Conservation (phyloP, 805 yeast species). For the Candida nanaspora region DNA sequence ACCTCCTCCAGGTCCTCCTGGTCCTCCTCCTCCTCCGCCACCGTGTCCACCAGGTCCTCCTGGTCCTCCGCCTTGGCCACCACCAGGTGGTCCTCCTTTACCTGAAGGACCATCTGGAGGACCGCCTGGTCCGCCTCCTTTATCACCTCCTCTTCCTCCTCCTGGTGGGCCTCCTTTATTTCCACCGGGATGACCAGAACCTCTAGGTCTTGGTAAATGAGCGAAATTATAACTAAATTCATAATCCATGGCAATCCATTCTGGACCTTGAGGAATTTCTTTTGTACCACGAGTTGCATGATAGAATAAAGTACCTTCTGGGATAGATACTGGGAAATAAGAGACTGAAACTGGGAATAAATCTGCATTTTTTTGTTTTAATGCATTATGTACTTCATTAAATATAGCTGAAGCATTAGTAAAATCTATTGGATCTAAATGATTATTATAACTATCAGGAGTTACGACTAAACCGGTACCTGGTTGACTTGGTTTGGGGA, state of each 20-base stretch:
- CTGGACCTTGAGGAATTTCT: slow-evolving; percentile 21
- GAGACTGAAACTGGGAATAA: slow-evolving; percentile 50
- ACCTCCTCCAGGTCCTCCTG: slow-evolving; percentile 4
- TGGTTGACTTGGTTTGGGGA: too few relatives aligned
- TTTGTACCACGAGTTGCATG: slow-evolving; percentile 35
- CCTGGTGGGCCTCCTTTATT: slow-evolving; percentile 1
- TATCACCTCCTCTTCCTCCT: slow-evolving; percentile 5
- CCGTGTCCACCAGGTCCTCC: slow-evolving; percentile 1
- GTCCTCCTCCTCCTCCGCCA: slow-evolving; percentile 1
- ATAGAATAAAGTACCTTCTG: slow-evolving; percentile 50
- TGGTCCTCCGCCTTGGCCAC: slow-evolving; percentile 9
- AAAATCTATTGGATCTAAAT: slow-evolving; percentile 28
- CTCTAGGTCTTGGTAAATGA: slow-evolving; percentile 12
- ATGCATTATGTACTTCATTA: slow-evolving; percentile 45
- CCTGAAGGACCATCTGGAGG: background rate
- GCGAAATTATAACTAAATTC: slow-evolving; percentile 51
- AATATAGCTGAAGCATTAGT: slow-evolving; percentile 48
- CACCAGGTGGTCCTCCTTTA: slow-evolving; percentile 1
- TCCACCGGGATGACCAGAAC: slow-evolving; percentile 1
- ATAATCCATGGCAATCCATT: slow-evolving; percentile 61
- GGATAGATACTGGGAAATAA: slow-evolving; percentile 53
- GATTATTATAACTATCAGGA: slow-evolving; percentile 16
- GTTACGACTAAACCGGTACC: background rate
- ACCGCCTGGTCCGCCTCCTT: slow-evolving; percentile 7
- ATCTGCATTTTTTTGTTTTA: slow-evolving; percentile 45